Evolutionary conservation across 495 filamentous ascomycete genomes (phyloP).

Genomic region (Ramalina intermedia): DNA sequence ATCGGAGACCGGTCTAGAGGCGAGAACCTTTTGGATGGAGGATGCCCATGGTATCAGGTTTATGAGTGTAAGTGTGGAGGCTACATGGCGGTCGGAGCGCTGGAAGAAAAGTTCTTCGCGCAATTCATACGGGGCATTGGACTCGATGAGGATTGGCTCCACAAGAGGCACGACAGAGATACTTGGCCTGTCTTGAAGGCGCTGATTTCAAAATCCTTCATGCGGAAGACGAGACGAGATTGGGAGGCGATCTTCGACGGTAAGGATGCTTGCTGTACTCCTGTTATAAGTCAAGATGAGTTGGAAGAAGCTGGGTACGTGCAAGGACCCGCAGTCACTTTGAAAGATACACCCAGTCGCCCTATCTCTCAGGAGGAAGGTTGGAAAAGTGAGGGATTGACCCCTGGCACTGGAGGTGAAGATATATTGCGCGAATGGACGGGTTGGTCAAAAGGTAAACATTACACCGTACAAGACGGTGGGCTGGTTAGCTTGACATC

Average conservation of each 20-base stretch:
- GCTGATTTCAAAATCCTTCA: slow-evolving; percentile 50
- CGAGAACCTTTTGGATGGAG: slow-evolving; percentile 66
- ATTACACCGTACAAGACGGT: slow-evolving; percentile 52
- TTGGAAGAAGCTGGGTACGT: slow-evolving; percentile 54
- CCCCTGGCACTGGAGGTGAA: slow-evolving; percentile 55
- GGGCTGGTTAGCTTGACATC: slow-evolving; percentile 36
- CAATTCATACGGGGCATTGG: slow-evolving; percentile 49
- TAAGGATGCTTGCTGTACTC: slow-evolving; percentile 83
- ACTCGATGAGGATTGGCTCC: slow-evolving; percentile 35
- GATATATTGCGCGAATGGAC: slow-evolving; percentile 59
- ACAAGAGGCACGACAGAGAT: slow-evolving; percentile 34
- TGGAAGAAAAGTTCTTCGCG: slow-evolving; percentile 76
- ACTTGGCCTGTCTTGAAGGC: slow-evolving; percentile 52
- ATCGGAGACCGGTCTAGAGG: slow-evolving; percentile 51
- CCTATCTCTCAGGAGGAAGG: slow-evolving; percentile 43
- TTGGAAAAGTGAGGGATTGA: slow-evolving; percentile 45
- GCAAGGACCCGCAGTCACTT: slow-evolving; percentile 58
- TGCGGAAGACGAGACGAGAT: slow-evolving; percentile 56
- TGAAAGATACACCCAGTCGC: slow-evolving; percentile 48
- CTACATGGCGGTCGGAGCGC: slow-evolving; percentile 79
- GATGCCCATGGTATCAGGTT: slow-evolving; percentile 74
- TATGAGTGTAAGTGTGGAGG: slow-evolving; percentile 73
- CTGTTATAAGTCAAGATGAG: slow-evolving; percentile 62
- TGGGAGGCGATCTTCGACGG: slow-evolving; percentile 82
- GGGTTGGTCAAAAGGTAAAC: slow-evolving; percentile 56